These are phyloP conservation scores for Amanita thiersii DNA, from an alignment of 768 basidiomycete genomes.

Conservation along the genomic window DNA sequence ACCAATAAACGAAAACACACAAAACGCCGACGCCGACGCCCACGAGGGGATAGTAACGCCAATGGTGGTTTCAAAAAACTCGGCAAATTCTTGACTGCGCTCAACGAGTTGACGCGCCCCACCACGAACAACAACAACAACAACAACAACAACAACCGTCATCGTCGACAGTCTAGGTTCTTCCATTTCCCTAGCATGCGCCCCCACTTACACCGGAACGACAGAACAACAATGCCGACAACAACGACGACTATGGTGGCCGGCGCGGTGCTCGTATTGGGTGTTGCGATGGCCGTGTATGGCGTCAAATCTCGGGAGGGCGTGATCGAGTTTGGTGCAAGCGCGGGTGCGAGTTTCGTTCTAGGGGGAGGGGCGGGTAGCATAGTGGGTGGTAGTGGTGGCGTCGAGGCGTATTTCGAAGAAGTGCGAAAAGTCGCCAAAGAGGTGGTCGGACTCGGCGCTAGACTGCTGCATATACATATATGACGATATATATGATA, in stretches of 20 bases:
- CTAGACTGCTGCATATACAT: no score
- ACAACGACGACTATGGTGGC: slow-evolving; percentile 53
- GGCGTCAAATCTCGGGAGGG: slow-evolving; percentile 25
- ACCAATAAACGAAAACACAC: neutral
- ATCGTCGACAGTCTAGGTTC: no score
- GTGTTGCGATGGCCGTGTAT: slow-evolving; percentile 62
- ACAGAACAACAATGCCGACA: no score
- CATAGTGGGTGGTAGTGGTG: slow-evolving; percentile 8
- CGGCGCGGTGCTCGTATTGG: slow-evolving; percentile 61
- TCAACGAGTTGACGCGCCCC: neutral
- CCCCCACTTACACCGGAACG: no score
- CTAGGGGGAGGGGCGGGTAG: neutral
- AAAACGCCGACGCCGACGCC: slow-evolving; percentile 4
- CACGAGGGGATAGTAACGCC: no score
- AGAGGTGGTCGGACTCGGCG: no score
- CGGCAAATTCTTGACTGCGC: neutral
- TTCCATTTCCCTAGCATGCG: no score
- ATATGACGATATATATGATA: no score
- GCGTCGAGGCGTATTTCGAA: slow-evolving; percentile 14
- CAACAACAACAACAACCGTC: no score
- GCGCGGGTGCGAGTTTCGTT: neutral
- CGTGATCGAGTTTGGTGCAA: neutral
- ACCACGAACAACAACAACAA: no score
- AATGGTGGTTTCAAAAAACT: no score
- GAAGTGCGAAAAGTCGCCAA: no score